Base-by-base conservation (phyloP, 345 rosid genomes). In the Jatropha curcas region DNA sequence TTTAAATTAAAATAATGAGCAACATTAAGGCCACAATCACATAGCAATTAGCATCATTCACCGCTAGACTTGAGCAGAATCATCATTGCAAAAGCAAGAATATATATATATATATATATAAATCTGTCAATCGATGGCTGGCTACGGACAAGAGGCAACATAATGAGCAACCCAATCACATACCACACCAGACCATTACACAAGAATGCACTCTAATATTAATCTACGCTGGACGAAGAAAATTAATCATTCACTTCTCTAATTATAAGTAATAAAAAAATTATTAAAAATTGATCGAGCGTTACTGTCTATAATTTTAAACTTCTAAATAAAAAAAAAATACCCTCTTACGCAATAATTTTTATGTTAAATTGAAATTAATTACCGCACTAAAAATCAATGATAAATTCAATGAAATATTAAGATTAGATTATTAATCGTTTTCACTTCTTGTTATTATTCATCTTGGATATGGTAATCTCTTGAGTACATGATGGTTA, bases 381-480 rank as follows among this genome's bases (percentile, higher is more conserved):
- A 39, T 5, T 39, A 35, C 7, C 7, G 39, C 39, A 35, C 39
- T 35, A 35, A 35, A 0, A 35, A 35, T 0, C 43, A 39, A 39
- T 39, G 45, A 41, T 9, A 41, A 13, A 41, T 41, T 7, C n/a
- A n/a, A n/a, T n/a, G n/a, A n/a, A 10, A 41, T 7, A 9, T 9
- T 39, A 8, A 0, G n/a, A n/a, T n/a, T n/a, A n/a, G n/a, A n/a
- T n/a, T n/a, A n/a, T n/a, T 24, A 24, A 7, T 24, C 11, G 24
- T 24, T 55, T 7, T 55, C 16, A 20, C 31, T 24, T 55, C 31
- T 67, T 67, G 71, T 13, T 33, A 24, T 35, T 67, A 22, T 67
- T 52, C 45, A 45, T 19, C 34, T 53, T 53, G 13, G n/a, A 68
- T 55, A 51, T 9, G 1, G 59, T 68, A 68, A 53, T 68, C 64